phyloP scores from a whole-genome alignment of 2,329 filamentous ascomycete species.

The Fusarium metavorans region DNA sequence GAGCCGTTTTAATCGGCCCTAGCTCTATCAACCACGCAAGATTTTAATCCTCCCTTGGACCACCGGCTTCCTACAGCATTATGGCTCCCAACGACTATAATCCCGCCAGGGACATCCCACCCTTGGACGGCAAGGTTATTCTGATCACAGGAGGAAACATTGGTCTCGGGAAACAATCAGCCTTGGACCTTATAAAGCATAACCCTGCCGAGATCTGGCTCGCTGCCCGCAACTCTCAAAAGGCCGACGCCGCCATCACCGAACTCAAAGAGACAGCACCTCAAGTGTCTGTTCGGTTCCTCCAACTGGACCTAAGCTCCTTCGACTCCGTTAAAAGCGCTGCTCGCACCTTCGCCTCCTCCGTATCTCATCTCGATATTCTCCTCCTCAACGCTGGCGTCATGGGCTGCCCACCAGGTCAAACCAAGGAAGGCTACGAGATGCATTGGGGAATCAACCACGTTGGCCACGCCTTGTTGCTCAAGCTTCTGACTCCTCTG shows the following conservation, averaged over 20 bases:
- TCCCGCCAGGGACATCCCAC: background rate
- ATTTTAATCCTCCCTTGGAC: background rate
- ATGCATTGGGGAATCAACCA: background rate
- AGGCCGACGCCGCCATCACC: background rate
- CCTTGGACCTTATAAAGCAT: background rate
- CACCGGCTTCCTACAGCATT: background rate
- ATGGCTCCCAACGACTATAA: background rate
- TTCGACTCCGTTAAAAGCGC: background rate
- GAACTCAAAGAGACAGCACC: background rate
- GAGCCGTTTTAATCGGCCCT: background rate
- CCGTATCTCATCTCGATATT: background rate
- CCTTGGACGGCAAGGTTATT: background rate
- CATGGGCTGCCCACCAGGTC: background rate
- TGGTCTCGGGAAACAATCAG: background rate
- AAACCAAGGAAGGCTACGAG: background rate
- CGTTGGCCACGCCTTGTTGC: background rate
- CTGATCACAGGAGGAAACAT: background rate
- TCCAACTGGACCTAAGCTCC: background rate
- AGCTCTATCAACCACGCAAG: background rate
- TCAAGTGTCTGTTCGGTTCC: background rate
- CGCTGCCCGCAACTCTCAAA: background rate
- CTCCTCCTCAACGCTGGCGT: background rate
- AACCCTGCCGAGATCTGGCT: background rate
- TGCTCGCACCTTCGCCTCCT: background rate
- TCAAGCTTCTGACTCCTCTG: background rate